Conservation (phyloP, 768 basidiomycete genomes). For the Pleurotus giganteus region DNA sequence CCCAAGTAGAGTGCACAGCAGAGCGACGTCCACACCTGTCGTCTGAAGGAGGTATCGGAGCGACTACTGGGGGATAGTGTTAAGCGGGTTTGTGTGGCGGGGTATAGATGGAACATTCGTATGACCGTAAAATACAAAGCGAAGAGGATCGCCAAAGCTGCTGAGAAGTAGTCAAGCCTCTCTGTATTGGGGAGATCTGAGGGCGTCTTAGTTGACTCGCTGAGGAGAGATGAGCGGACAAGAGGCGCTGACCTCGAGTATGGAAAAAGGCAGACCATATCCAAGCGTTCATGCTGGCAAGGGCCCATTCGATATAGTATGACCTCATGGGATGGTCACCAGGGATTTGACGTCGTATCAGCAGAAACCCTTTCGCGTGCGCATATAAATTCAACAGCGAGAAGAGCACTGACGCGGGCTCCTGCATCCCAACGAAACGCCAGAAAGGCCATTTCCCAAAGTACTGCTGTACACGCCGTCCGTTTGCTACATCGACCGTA, state of each 20-base stretch:
- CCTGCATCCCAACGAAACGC: conserved; percentile 86
- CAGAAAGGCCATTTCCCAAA: conserved; percentile 98
- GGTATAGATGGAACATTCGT: conserved; percentile 76
- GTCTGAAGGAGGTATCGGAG: conserved; percentile 15
- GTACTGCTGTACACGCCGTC: conserved; percentile 65
- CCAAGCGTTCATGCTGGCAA: conserved; percentile 87
- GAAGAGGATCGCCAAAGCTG: conserved; percentile 79
- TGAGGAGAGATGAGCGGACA: conserved; percentile 1
- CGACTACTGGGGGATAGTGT: conserved; percentile 20
- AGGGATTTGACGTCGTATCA: conserved; percentile 47
- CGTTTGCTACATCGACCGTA: conserved; percentile 42
- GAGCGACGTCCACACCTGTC: conserved; percentile 43
- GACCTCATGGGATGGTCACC: conserved; percentile 62
- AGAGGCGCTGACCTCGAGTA: conserved; percentile 68
- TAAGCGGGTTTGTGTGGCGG: conserved; percentile 29
- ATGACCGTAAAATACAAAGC: conserved; percentile 77
- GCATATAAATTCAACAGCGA: conserved; percentile 82
- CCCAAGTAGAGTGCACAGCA: conserved; percentile 57
- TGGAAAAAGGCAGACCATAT: conserved; percentile 91
- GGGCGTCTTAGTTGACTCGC: conserved; percentile 2
- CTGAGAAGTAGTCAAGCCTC: conserved; percentile 93
- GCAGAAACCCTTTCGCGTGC: conserved; percentile 60
- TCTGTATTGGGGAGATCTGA: conserved; percentile 82
- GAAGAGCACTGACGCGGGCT: conserved; percentile 90
- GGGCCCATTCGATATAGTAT: conserved; percentile 67